phyloP scores from a whole-genome alignment of 2,329 filamentous ascomycete genomes.

The Grosmannia huntii region DNA sequence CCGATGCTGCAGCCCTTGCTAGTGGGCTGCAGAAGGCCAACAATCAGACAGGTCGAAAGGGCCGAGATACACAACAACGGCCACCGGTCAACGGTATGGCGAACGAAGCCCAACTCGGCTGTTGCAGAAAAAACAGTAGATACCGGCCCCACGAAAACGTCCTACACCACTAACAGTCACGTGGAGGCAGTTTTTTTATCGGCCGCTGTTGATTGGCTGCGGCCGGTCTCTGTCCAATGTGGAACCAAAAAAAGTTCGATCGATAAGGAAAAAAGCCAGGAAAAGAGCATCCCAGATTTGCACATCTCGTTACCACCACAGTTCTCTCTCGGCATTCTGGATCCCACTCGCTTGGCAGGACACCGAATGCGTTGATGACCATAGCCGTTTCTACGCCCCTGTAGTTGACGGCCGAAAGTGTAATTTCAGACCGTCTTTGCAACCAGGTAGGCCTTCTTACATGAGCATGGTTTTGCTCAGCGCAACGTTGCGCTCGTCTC shows the following conservation, averaged over 20 bases:
- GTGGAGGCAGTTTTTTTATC: not conserved
- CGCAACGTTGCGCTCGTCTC: not conserved
- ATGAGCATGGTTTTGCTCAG: not conserved
- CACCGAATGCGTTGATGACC: not conserved
- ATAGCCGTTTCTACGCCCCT: not conserved
- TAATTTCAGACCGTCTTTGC: not conserved
- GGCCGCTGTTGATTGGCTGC: not conserved
- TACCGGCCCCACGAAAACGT: not conserved
- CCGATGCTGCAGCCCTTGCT: not conserved
- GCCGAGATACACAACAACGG: too few relatives aligned
- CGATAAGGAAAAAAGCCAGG: constrained; percentile 10
- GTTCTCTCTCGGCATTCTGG: not conserved
- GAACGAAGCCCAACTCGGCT: too few relatives aligned
- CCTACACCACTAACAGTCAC: not conserved
- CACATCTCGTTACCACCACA: not conserved
- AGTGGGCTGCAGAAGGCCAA: not conserved
- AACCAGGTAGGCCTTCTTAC: not conserved
- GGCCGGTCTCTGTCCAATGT: not conserved
- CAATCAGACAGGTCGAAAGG: not conserved
- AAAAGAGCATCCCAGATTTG: not conserved
- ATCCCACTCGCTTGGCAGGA: not conserved
- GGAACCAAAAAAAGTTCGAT: constrained; percentile 1
- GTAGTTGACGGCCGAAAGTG: not conserved
- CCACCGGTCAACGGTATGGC: too few relatives aligned
- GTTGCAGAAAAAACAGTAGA: too few relatives aligned